Evolutionary conservation across 495 filamentous ascomycete species (phyloP), one percentile per base, ranked within the genome.

Genomic region (Astrothelium subdiscretum): DNA sequence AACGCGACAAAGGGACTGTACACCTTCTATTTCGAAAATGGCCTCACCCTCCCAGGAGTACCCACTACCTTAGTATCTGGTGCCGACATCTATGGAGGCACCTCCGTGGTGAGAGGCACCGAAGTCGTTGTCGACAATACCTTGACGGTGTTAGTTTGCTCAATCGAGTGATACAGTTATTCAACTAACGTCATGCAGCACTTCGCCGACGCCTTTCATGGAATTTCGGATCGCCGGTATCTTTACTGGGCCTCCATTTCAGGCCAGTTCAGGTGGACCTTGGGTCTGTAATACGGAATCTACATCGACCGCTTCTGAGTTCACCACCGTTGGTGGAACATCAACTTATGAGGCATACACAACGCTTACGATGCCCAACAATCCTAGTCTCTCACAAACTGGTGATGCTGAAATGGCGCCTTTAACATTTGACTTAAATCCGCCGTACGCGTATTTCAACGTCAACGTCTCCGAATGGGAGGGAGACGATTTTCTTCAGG

Each of bases 161-260:
- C 48, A 20, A 8, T 48, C 5, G 5, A 48, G 18, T n/a, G 3
- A 20, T 48, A n/a, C 18, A n/a, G 18, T 18, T 10, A 48, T n/a
- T n/a, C 3, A 4, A 29, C 48, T 54, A 2, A 54, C 24, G 6
- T 3, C 22, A 29, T 10, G 20, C 24, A 54, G 48, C 15, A 54
- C 48, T 54, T 54, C 48, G 26, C 48, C 48, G 24, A 54, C 48
- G 8, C 48, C 48, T 54, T 54, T 54, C 48, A 54, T 54, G 48
- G 48, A 24, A 29, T 54, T 54, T 29, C 20, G 20, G 6, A 27
- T 27, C 29, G 48, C 24, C n/a, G 48, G 48, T 27, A 26, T 54
- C 24, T 54, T 26, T 4, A 54, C 48, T 29, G 48, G 48, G 22
- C 22, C 48, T 54, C 48, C 48, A 11, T 54, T 54, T 20, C 48